These are phyloP conservation scores for Cudoniella acicularis DNA, from an alignment of 495 filamentous ascomycete genomes.

Conservation along the genomic window DNA sequence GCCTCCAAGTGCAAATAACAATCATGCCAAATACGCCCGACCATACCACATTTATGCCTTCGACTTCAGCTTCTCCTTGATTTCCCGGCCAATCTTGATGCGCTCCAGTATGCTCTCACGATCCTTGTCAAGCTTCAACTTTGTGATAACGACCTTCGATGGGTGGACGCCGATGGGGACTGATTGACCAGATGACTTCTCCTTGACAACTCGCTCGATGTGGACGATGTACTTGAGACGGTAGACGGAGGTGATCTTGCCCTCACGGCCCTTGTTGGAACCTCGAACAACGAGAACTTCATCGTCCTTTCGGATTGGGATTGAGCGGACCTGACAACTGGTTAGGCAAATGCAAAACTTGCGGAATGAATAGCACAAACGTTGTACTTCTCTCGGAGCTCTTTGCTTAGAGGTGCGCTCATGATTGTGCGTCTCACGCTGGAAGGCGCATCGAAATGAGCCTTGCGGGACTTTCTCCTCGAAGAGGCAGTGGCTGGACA, in stretches of 20 bases:
- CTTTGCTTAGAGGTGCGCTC: slow-evolving; percentile 90
- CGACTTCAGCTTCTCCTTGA: slow-evolving; percentile 44
- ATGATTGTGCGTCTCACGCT: slow-evolving; percentile 89
- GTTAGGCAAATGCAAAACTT: neutral
- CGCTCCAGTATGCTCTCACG: slow-evolving; percentile 90
- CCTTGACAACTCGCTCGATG: slow-evolving; percentile 85
- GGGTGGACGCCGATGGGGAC: slow-evolving; percentile 87
- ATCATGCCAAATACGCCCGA: slow-evolving; percentile 25
- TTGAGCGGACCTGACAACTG: slow-evolving; percentile 74
- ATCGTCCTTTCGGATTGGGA: slow-evolving; percentile 98
- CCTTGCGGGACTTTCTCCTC: slow-evolving; percentile 95
- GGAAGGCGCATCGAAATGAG: slow-evolving; percentile 90
- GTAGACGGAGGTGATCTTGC: slow-evolving; percentile 94
- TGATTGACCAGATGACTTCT: slow-evolving; percentile 90
- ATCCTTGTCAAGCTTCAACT: slow-evolving; percentile 98
- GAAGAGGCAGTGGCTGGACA: slow-evolving; percentile 71
- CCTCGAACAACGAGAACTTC: slow-evolving; percentile 88
- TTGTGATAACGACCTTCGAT: slow-evolving; percentile 92
- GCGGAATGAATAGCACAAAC: slow-evolving; percentile 45
- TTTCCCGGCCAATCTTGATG: slow-evolving; percentile 72
- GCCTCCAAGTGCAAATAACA: slow-evolving; percentile 19
- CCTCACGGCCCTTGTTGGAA: slow-evolving; percentile 89
- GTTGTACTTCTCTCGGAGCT: slow-evolving; percentile 93
- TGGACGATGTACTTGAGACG: slow-evolving; percentile 95
- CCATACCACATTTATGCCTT: slow-evolving; percentile 16